Base-by-base conservation (phyloP, 2,329 filamentous ascomycete genomes). In the Sporothrix mexicana region DNA sequence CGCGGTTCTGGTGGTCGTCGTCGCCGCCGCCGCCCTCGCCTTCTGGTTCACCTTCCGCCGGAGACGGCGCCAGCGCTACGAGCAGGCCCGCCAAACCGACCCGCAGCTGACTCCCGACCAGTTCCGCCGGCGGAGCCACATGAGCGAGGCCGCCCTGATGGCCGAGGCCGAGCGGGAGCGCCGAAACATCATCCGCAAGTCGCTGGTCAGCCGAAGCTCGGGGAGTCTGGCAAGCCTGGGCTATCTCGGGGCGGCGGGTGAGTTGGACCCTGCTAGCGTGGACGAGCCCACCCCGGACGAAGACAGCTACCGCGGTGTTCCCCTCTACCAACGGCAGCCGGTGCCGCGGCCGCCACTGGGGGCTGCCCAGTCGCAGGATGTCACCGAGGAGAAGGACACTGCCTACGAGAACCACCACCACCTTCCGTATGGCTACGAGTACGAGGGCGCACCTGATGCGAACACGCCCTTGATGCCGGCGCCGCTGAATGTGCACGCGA, bases 171-270 rank as follows among this genome's bases (percentile, higher is more conserved):
- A 85, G 73, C 72, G 78, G 36, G 80, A 84, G 73, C 78, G 84
- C 13, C 76, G 77, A 43, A 78, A 77, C 62, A 83, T 85, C 76
- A 85, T 85, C 73, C 80, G 81, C 69, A 85, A 85, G 76, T 84
- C 83, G 2, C 77, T 85, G 0, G 77, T 78, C 43, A 77, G 73
- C 36, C 77, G 79, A 64, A 79, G 71, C 51, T 69, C 68, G 25
- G 53, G 6, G 12, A 70, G 49, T 20, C 36, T 71, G 6, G 53
- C 9, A 8, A 70, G 49, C 17, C 36, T 71, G 6, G 64, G 69
- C 78, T 7, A 74, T 57, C 72, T 74, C 7, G 20, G 73, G 51
- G 23, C 30, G 25, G 30, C 53, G 53, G 62, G 53, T 23, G 45
- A 68, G 9, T 15, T 30, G 25, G 45, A 25, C 0, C 36, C 64